Conservation (phyloP, 352 stramenopile species). For the Blastocystis sp. region DNA sequence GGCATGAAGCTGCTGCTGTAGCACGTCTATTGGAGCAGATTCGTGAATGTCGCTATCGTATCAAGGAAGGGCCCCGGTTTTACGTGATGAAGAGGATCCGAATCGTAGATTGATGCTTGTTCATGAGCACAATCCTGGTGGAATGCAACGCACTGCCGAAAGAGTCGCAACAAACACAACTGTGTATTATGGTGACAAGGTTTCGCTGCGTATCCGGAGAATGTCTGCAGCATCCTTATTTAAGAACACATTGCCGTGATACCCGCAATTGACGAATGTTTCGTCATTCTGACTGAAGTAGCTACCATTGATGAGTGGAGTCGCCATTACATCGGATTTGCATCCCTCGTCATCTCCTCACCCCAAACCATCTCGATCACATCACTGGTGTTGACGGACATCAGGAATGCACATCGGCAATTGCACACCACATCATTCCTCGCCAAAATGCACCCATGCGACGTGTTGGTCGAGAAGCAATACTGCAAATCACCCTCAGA, state of each 20-base stretch:
- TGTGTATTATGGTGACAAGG: not conserved
- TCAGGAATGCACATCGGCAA: not conserved
- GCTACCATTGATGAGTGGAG: too few relatives aligned
- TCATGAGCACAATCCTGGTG: too few relatives aligned
- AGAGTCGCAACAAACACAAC: conserved; percentile 10
- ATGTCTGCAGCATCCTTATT: too few relatives aligned
- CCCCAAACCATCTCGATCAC: not conserved
- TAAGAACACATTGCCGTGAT: too few relatives aligned
- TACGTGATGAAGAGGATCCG: not conserved
- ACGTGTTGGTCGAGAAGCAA: not conserved
- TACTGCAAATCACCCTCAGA: not conserved
- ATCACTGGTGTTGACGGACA: not conserved
- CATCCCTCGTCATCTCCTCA: too few relatives aligned
- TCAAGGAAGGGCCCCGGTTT: not conserved
- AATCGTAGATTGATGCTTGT: not conserved
- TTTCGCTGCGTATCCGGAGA: not conserved
- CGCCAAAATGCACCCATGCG: not conserved
- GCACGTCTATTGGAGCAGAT: not conserved
- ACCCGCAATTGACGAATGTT: too few relatives aligned
- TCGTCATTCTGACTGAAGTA: too few relatives aligned
- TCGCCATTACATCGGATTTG: too few relatives aligned
- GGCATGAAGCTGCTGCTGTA: not conserved
- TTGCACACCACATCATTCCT: not conserved
- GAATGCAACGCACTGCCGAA: not conserved
- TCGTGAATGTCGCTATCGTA: not conserved